Evolutionary conservation across 306 rosid genomes (phyloP).

Genomic region (Sindora glabra): DNA sequence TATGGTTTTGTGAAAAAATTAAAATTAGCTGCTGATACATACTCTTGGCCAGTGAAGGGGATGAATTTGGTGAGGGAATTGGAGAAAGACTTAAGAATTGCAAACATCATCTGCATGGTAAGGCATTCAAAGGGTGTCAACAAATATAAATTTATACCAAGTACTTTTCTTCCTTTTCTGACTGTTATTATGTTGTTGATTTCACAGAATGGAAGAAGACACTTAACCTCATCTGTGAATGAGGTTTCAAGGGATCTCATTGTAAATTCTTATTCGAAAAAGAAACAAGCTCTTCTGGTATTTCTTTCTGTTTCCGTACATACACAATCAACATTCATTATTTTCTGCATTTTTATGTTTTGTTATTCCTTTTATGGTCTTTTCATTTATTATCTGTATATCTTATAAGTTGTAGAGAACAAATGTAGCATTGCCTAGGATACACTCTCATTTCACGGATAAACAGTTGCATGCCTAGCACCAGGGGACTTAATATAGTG

Average conservation of each 20-base stretch:
- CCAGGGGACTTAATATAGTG: too few relatives aligned
- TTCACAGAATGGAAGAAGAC: constrained; percentile 95
- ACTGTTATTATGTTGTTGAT: constrained; percentile 17
- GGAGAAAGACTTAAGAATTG: constrained; percentile 94
- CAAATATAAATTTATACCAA: too few relatives aligned
- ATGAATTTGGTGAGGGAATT: constrained; percentile 97
- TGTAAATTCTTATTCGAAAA: constrained; percentile 82
- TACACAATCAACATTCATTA: not conserved
- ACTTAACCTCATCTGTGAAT: constrained; percentile 75
- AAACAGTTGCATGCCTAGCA: too few relatives aligned
- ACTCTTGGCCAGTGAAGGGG: constrained; percentile 99
- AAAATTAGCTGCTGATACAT: constrained; percentile 49
- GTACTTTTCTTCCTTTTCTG: not conserved
- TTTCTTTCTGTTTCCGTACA: constrained; percentile 10
- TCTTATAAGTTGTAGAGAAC: too few relatives aligned
- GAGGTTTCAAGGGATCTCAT: constrained; percentile 98
- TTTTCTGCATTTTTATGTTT: constrained; percentile 9
- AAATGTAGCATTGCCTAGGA: too few relatives aligned
- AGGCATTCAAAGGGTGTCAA: constrained; percentile 20
- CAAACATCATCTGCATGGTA: constrained; percentile 97
- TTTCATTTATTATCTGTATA: too few relatives aligned
- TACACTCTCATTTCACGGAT: too few relatives aligned
- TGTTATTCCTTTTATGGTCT: constrained; percentile 6
- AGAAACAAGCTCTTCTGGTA: constrained; percentile 94
- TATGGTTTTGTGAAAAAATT: not conserved